Conservation (phyloP, 83 land plant genomes). For the Thuja plicata region DNA sequence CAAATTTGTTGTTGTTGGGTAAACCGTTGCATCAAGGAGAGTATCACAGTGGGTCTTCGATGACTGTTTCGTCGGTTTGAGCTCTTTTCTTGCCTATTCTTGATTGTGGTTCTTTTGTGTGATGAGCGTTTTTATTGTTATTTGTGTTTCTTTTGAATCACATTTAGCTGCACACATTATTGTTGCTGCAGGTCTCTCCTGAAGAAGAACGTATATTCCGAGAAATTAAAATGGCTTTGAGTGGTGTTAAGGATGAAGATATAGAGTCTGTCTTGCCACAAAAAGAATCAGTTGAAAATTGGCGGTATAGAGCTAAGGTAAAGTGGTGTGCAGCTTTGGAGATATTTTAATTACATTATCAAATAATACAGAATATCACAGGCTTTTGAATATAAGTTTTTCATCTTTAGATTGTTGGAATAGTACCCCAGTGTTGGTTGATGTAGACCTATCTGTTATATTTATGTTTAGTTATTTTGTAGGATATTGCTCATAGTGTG, state of each 20-base stretch:
- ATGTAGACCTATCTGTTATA: neutral
- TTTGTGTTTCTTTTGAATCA: no score
- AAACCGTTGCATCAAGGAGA: no score
- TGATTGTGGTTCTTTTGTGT: no score
- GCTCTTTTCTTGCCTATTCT: no score
- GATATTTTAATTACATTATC: neutral
- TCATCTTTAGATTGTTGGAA: neutral
- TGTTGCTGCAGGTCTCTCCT: constrained; percentile 58
- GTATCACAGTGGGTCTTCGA: no score
- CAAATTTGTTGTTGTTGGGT: no score
- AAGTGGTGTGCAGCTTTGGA: neutral
- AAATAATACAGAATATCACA: neutral
- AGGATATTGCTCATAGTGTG: constrained; percentile 87
- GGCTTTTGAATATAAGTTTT: neutral
- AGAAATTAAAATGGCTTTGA: constrained; percentile 49
- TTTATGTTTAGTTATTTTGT: constrained; percentile 5
- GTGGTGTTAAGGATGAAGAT: constrained; percentile 36
- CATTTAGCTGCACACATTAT: no score
- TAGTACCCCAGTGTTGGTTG: neutral
- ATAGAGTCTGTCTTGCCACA: constrained; percentile 40
- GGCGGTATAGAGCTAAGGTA: constrained; percentile 94
- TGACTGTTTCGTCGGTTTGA: no score
- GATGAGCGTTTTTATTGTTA: no score
- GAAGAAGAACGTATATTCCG: constrained; percentile 61
- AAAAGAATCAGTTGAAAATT: constrained; percentile 75